Evolutionary conservation across 2,329 filamentous ascomycete genomes (phyloP).

Genomic region (Orbilia brochopaga): DNA sequence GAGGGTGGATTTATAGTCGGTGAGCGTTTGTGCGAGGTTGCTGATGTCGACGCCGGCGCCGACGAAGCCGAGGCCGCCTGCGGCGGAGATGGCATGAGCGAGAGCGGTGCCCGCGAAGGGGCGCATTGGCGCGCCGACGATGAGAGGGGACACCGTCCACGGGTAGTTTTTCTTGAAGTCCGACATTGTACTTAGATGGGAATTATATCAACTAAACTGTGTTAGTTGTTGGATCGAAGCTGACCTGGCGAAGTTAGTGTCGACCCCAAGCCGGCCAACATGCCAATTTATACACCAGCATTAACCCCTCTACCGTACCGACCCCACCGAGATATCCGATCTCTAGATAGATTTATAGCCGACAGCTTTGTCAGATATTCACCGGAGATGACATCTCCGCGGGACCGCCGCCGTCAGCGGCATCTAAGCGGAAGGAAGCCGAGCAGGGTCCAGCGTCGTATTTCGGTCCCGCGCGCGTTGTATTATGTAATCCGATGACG

Average conservation of each 20-base stretch:
- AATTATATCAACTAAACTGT: too few species aligned
- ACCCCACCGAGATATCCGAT: too few species aligned
- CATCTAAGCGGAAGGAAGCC: background rate
- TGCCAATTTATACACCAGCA: too few species aligned
- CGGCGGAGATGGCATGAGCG: constrained; percentile 66
- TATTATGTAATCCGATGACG: background rate
- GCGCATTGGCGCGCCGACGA: constrained; percentile 73
- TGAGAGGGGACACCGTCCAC: constrained; percentile 66
- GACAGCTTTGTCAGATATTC: background rate
- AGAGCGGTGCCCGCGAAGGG: constrained; percentile 66
- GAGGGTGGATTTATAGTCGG: constrained; percentile 53
- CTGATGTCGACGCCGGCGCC: constrained; percentile 41
- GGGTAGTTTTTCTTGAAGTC: constrained; percentile 56
- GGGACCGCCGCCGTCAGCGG: background rate
- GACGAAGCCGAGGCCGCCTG: constrained; percentile 61
- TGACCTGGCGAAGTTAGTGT: background rate
- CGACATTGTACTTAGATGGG: constrained; percentile 8
- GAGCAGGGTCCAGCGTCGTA: background rate
- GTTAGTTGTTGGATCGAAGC: background rate
- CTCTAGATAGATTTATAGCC: background rate
- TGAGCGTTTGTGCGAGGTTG: constrained; percentile 60
- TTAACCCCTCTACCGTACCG: too few species aligned
- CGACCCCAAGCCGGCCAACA: background rate
- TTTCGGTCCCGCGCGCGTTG: background rate
- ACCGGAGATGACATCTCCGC: background rate